Conservation (phyloP, 345 rosid genomes). For the Brassica cretica region DNA sequence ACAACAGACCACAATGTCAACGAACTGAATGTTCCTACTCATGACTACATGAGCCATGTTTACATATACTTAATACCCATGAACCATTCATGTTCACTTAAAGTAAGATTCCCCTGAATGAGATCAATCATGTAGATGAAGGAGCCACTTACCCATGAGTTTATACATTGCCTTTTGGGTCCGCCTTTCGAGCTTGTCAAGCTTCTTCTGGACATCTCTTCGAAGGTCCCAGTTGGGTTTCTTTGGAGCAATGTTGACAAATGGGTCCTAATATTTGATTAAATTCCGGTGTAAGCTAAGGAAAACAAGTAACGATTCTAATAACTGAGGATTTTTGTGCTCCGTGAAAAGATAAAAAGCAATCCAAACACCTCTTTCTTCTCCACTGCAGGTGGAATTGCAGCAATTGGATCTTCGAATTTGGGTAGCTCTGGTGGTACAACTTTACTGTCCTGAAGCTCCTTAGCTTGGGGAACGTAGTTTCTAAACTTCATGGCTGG, state of each 20-base stretch:
- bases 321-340: not conserved
- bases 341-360: not conserved
- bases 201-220: constrained; percentile 94
- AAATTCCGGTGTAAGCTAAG: not conserved
- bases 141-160: constrained; percentile 68
- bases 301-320: not conserved
- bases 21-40: not conserved
- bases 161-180: constrained; percentile 78
- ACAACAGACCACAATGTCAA: not conserved
- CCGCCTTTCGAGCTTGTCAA: constrained; percentile 87
- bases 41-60: not conserved
- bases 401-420: constrained; percentile 78
- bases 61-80: not conserved
- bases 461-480: constrained; percentile 92
- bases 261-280: constrained; percentile 64
- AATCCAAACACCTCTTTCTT: constrained; percentile 58
- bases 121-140: not conserved
- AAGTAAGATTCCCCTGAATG: not conserved
- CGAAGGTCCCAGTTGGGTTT: constrained; percentile 97
- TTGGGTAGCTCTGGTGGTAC: constrained; percentile 85
- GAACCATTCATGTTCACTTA: not conserved
- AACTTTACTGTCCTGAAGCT: constrained; percentile 85
- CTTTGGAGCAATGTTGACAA: constrained; percentile 94
- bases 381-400: constrained; percentile 58
- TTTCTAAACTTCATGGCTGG: constrained; percentile 83